phyloP scores from a whole-genome alignment of 2,329 filamentous ascomycete genomes.

The Pyrenochaeta sp. region DNA sequence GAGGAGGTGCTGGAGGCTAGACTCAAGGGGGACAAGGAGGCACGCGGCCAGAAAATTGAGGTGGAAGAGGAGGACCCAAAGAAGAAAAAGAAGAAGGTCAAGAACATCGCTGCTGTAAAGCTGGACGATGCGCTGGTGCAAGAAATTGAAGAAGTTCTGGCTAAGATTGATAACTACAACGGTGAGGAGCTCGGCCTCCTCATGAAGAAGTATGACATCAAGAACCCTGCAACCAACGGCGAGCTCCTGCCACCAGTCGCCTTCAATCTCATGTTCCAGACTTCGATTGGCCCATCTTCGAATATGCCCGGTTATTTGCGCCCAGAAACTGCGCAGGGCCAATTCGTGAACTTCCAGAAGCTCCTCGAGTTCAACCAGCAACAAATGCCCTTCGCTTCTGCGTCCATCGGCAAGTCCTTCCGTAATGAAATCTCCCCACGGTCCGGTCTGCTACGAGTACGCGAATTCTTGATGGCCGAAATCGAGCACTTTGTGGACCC shows the following conservation, averaged over 20 bases:
- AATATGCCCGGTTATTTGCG: slow-evolving; percentile 71
- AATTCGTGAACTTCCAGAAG: slow-evolving; percentile 97
- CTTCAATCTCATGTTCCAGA: slow-evolving; percentile 99
- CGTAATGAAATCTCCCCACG: slow-evolving; percentile 97
- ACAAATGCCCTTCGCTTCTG: slow-evolving; percentile 95
- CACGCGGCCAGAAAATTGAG: slow-evolving; percentile 79
- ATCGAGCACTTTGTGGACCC: slow-evolving; percentile 99
- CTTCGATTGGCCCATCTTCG: slow-evolving; percentile 88
- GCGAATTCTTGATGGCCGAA: slow-evolving; percentile 98
- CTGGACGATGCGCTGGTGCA: slow-evolving; percentile 84
- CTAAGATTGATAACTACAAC: slow-evolving; percentile 94
- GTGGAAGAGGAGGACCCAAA: slow-evolving; percentile 80
- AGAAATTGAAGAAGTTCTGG: slow-evolving; percentile 91
- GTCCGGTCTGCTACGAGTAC: slow-evolving; percentile 87
- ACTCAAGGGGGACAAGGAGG: slow-evolving; percentile 90
- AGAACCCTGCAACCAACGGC: slow-evolving; percentile 81
- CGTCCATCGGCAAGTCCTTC: slow-evolving; percentile 97
- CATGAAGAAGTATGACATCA: slow-evolving; percentile 88
- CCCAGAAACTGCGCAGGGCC: slow-evolving; percentile 96
- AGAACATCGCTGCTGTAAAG: slow-evolving; percentile 71
- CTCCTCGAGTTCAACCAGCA: slow-evolving; percentile 96
- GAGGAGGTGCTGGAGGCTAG: slow-evolving; percentile 90
- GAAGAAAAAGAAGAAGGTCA: slow-evolving; percentile 88
- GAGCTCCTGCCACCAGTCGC: slow-evolving; percentile 82
- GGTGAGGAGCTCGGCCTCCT: slow-evolving; percentile 85